Percentiles rank a stretch among this genome's conserved stretches.
Conservation (phyloP, 164 flowering plant genomes). For the Sextonia rubra region DNA sequence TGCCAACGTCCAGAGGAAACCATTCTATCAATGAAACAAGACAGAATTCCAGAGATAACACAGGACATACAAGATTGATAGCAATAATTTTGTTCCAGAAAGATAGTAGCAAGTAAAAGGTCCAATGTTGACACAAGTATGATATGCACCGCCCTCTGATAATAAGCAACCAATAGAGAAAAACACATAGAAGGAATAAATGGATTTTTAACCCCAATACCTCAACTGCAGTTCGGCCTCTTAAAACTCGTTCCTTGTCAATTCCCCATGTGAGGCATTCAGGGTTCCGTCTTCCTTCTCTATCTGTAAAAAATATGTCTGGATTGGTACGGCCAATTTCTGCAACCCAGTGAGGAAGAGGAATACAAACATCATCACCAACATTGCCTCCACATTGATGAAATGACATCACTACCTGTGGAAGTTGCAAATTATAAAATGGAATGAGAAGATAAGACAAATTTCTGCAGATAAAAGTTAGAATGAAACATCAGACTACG, state of each 20-base stretch:
- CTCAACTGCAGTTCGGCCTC: constrained; percentile 95
- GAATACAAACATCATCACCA: constrained; percentile 84
- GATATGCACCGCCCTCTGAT: not conserved
- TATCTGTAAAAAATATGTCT: constrained; percentile 75
- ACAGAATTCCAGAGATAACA: too few relatives aligned
- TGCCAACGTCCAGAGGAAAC: too few relatives aligned
- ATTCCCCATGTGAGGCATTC: constrained; percentile 97
- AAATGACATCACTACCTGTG: constrained; percentile 77
- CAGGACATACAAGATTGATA: too few relatives aligned
- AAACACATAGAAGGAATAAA: not conserved
- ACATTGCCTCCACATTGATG: constrained; percentile 95
- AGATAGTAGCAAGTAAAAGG: not conserved
- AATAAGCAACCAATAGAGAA: not conserved
- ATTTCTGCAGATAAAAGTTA: not conserved
- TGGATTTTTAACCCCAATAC: constrained; percentile 23
- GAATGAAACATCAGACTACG: not conserved
- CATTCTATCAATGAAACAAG: too few relatives aligned
- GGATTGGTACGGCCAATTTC: constrained; percentile 80
- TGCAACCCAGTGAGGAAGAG: constrained; percentile 85
- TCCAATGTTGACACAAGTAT: not conserved
- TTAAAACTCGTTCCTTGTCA: constrained; percentile 82
- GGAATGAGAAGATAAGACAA: not conserved
- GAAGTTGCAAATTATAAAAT: constrained; percentile 7
- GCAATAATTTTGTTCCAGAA: not conserved
- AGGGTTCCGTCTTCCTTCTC: constrained; percentile 81